Evolutionary conservation across 805 yeast species (phyloP).

Genomic region (Suhomyces sp.): DNA sequence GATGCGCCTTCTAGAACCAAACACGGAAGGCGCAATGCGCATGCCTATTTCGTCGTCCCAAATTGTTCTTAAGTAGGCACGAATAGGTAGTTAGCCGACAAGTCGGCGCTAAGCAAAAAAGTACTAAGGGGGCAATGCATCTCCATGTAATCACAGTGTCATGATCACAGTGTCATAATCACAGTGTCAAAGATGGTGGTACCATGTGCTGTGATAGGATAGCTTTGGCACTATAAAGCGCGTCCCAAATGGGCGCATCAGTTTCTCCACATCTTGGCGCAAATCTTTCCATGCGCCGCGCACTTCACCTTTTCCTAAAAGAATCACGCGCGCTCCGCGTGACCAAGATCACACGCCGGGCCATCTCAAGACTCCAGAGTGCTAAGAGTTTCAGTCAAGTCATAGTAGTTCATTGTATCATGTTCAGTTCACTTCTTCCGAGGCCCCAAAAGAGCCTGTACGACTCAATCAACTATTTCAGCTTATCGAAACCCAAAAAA

Average conservation of each 20-base stretch:
- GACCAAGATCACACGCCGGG: background rate
- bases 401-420: slow-evolving; percentile 5
- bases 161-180: no score
- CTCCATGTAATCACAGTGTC: no score
- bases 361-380: background rate
- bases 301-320: background rate
- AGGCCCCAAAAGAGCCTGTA: slow-evolving; percentile 27
- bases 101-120: no score
- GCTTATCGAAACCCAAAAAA: background rate
- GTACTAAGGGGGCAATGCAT: no score
- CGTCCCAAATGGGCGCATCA: background rate
- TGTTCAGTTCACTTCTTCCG: slow-evolving; percentile 39
- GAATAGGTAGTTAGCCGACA: no score
- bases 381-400: background rate
- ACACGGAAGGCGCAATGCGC: background rate
- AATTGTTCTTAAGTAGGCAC: background rate
- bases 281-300: background rate
- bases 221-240: background rate
- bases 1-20: slow-evolving; percentile 3
- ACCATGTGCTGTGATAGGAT: background rate
- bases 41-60: background rate
- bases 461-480: background rate
- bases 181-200: background rate
- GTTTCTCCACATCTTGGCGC: background rate
- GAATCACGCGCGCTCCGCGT: background rate